Evolutionary conservation across 1,284 basidiomycete species (phyloP).

Genomic region (Ustilago bromivora): DNA sequence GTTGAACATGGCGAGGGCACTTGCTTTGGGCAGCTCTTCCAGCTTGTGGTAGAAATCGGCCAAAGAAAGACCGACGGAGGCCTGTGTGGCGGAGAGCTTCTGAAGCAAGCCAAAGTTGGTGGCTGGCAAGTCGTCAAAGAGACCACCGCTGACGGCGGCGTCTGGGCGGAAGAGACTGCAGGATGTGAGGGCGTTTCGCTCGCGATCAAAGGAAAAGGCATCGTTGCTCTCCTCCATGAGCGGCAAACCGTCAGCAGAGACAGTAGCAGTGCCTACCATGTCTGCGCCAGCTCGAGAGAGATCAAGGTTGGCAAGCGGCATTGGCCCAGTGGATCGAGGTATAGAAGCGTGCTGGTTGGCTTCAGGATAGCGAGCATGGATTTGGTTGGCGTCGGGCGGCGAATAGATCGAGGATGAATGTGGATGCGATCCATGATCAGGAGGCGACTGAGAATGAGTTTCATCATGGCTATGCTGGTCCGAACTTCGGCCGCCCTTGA

Average conservation of each 20-base stretch:
- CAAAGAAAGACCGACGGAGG: slow-evolving; percentile 29
- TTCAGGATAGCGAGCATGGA: slow-evolving; percentile 11
- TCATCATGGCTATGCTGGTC: slow-evolving; percentile 31
- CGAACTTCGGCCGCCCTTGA: slow-evolving; percentile 20
- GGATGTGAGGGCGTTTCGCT: slow-evolving; percentile 32
- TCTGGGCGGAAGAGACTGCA: slow-evolving; percentile 40
- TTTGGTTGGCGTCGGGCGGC: slow-evolving; percentile 16
- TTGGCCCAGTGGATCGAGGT: background rate
- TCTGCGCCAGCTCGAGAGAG: slow-evolving; percentile 7
- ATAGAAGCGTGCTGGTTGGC: background rate
- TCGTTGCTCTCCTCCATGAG: slow-evolving; percentile 21
- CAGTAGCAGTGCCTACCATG: slow-evolving; percentile 14
- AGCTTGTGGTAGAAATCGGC: slow-evolving; percentile 56
- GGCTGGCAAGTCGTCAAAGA: slow-evolving; percentile 52
- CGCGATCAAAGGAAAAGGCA: slow-evolving; percentile 40
- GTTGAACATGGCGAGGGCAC: slow-evolving; percentile 30
- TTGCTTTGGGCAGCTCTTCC: slow-evolving; percentile 61
- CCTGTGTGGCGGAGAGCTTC: slow-evolving; percentile 45
- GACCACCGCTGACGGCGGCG: slow-evolving; percentile 27
- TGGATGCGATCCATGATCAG: slow-evolving; percentile 23
- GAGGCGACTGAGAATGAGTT: slow-evolving; percentile 33
- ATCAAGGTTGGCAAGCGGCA: slow-evolving; percentile 15
- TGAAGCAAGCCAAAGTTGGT: slow-evolving; percentile 58
- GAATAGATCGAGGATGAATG: slow-evolving; percentile 22
- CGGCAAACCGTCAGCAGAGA: slow-evolving; percentile 9